phyloP scores from a whole-genome alignment of 371 early-diverging fungal species.

The Rhizopus arrhizus region DNA sequence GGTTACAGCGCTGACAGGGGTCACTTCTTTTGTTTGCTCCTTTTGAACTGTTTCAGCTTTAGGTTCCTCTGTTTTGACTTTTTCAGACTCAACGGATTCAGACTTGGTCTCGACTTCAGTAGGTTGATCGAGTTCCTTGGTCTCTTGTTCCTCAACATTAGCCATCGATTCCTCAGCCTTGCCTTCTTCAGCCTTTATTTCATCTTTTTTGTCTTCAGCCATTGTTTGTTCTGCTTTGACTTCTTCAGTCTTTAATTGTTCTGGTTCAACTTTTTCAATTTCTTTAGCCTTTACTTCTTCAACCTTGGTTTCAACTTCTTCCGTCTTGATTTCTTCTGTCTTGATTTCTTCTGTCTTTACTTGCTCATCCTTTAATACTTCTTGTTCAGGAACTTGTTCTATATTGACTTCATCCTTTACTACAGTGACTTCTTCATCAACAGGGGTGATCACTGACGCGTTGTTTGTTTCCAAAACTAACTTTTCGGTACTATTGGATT shows the following conservation, averaged over 20 bases:
- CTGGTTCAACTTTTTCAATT: background rate
- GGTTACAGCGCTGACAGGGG: too few relatives aligned
- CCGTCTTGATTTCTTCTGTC: conserved; percentile 4
- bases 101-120: background rate
- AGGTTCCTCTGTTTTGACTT: conserved; percentile 8
- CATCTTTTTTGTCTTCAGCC: background rate
- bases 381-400: conserved; percentile 2
- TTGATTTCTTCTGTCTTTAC: background rate
- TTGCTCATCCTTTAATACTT: background rate
- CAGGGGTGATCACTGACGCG: background rate
- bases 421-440: background rate
- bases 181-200: background rate
- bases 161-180: background rate
- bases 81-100: background rate
- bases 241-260: background rate
- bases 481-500: conserved; percentile 7
- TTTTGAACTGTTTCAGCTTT: background rate
- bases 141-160: background rate
- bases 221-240: background rate
- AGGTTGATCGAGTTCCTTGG: background rate
- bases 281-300: conserved; percentile 2
- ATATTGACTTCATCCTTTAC: background rate
- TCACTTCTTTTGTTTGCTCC: background rate
- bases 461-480: background rate
- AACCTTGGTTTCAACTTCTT: background rate